Conservation (phyloP, 805 yeast species). For the Phaffomyces antillensis region DNA sequence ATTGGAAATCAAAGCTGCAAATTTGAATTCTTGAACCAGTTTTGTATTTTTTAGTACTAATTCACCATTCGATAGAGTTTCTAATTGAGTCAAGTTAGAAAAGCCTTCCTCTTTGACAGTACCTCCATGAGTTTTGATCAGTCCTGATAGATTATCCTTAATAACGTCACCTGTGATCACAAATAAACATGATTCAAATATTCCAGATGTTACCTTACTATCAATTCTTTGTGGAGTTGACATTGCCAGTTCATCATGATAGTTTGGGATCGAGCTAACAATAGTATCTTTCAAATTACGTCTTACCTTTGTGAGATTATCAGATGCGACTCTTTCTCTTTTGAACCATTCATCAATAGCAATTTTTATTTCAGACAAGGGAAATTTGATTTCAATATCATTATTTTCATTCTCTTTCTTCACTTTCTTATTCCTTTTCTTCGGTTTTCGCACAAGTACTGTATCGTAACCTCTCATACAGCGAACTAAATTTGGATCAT, state of each 20-base stretch:
- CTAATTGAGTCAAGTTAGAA: slow-evolving; percentile 18
- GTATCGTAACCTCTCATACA: slow-evolving; percentile 60
- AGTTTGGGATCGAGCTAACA: slow-evolving; percentile 7
- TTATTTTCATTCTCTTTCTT: slow-evolving; percentile 9
- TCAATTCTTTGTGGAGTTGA: slow-evolving; percentile 5
- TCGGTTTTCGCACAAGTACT: slow-evolving; percentile 30
- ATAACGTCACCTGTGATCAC: slow-evolving; percentile 29
- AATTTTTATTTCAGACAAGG: slow-evolving; percentile 27
- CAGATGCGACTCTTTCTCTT: slow-evolving; percentile 24
- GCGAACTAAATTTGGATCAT: slow-evolving; percentile 25
- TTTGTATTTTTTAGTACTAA: slow-evolving; percentile 5
- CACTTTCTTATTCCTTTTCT: slow-evolving; percentile 8
- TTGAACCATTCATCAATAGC: slow-evolving; percentile 29
- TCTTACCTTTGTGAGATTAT: slow-evolving; percentile 8
- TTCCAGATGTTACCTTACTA: not conserved
- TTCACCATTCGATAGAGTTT: not conserved
- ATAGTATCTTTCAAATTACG: slow-evolving; percentile 9
- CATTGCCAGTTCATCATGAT: slow-evolving; percentile 7
- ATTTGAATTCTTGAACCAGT: slow-evolving; percentile 27
- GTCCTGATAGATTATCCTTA: slow-evolving; percentile 24
- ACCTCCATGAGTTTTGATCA: slow-evolving; percentile 40
- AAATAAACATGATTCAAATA: slow-evolving; percentile 32
- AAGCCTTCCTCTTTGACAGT: slow-evolving; percentile 29
- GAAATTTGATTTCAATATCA: slow-evolving; percentile 5
- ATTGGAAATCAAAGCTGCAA: slow-evolving; percentile 56